Conservation (phyloP, 345 rosid genomes). For the Carallia brachiata region DNA sequence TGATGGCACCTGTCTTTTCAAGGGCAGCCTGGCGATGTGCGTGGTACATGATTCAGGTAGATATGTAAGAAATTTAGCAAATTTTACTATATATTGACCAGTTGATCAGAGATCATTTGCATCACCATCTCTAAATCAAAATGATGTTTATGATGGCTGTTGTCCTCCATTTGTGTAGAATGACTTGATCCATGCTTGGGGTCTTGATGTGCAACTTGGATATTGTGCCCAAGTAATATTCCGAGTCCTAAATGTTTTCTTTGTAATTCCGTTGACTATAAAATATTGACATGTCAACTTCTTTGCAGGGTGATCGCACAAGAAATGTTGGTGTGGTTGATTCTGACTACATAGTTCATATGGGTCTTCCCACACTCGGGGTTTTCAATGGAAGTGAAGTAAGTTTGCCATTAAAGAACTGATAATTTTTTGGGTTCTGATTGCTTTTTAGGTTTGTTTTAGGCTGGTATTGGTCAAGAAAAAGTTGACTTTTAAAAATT, state of each 20-base stretch:
- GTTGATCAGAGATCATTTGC: background rate
- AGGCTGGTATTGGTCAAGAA: background rate
- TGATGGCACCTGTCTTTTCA: slow-evolving; percentile 98
- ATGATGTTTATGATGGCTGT: background rate
- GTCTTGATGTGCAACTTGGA: slow-evolving; percentile 80
- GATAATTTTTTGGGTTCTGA: background rate
- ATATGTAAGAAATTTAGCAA: too few relatives aligned
- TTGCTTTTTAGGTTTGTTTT: background rate
- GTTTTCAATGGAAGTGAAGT: slow-evolving; percentile 40
- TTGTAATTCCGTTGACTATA: slow-evolving; percentile 1
- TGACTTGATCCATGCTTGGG: slow-evolving; percentile 96
- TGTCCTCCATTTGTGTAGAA: slow-evolving; percentile 43
- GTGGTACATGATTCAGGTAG: slow-evolving; percentile 97
- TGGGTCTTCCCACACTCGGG: slow-evolving; percentile 83
- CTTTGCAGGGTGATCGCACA: slow-evolving; percentile 75
- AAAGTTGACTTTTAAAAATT: background rate
- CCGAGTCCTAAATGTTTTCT: background rate
- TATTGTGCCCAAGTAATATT: slow-evolving; percentile 81
- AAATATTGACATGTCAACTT: slow-evolving; percentile 6
- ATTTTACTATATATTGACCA: background rate
- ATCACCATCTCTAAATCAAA: background rate
- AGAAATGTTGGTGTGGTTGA: slow-evolving; percentile 91
- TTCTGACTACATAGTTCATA: slow-evolving; percentile 79
- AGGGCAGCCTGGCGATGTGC: slow-evolving; percentile 85
- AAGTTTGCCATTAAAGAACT: slow-evolving; percentile 19